phyloP scores from a whole-genome alignment of 2,329 filamentous ascomycete species.

The Juglanconis oblonga region DNA sequence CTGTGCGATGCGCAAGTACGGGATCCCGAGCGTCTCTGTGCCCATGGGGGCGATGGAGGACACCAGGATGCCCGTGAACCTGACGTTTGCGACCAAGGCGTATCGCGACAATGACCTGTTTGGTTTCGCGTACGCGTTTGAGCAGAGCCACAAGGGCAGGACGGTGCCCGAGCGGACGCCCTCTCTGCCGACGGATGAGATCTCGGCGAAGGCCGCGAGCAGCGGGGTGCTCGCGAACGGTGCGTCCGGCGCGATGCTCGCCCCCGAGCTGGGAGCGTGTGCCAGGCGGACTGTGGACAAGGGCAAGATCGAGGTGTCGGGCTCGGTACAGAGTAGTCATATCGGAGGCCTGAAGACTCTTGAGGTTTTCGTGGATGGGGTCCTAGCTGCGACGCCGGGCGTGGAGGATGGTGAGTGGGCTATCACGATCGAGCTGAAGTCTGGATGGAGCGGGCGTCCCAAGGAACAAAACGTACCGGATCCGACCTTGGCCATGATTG shows the following conservation, averaged over 20 bases:
- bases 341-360: background rate
- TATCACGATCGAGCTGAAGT: background rate
- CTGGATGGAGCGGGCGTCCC: background rate
- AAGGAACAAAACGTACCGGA: background rate
- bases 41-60: conserved; percentile 49
- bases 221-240: background rate
- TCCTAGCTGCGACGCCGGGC: background rate
- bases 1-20: conserved; percentile 49
- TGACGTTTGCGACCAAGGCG: conserved; percentile 49
- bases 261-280: background rate
- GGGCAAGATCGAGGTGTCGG: background rate
- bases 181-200: background rate
- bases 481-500: background rate
- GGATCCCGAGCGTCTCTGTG: conserved; percentile 51
- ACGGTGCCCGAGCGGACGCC: background rate
- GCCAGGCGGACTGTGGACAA: background rate
- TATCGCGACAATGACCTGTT: conserved; percentile 39
- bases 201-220: background rate
- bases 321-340: background rate
- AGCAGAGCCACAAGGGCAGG: conserved; percentile 4
- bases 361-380: background rate
- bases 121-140: conserved; percentile 23
- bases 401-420: background rate
- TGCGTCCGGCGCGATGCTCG: background rate
- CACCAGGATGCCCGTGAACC: conserved; percentile 47